phyloP scores from a whole-genome alignment of 169 alveolate genomes.

The Plasmodium knowlesi region DNA sequence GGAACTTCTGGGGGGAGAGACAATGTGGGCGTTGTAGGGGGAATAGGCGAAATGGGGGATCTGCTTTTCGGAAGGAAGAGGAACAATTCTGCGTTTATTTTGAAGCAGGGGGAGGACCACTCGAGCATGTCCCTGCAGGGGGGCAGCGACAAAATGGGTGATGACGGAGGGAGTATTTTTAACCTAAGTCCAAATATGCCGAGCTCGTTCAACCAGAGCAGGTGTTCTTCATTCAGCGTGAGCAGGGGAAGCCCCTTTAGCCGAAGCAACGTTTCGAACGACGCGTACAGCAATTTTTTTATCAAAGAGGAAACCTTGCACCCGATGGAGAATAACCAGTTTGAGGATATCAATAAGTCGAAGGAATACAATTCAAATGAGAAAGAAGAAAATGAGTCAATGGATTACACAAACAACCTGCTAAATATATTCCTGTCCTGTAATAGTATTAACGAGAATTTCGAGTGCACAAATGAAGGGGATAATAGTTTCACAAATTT shows the following conservation, averaged over 20 bases:
- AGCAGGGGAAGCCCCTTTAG: background rate
- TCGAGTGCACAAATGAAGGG: slow-evolving; percentile 18
- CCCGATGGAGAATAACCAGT: background rate
- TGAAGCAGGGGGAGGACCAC: background rate
- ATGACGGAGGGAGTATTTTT: background rate
- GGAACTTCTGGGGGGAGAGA: slow-evolving; percentile 4
- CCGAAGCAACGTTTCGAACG: background rate
- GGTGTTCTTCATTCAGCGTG: background rate
- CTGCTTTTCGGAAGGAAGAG: background rate
- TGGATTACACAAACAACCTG: slow-evolving; percentile 56
- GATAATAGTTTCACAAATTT: background rate
- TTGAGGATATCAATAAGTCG: background rate
- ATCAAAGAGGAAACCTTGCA: slow-evolving; percentile 13
- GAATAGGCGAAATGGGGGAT: background rate
- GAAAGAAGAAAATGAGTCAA: slow-evolving; percentile 25
- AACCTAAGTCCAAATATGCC: background rate
- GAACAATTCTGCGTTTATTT: background rate
- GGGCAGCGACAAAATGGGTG: background rate
- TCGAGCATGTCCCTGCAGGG: background rate
- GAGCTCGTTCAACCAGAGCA: background rate
- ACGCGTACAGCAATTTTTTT: slow-evolving; percentile 15
- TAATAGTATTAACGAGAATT: slow-evolving; percentile 71
- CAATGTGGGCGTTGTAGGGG: slow-evolving; percentile 1
- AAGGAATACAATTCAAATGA: background rate
- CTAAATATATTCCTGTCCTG: slow-evolving; percentile 65